Conservation (phyloP, 192 early-diverging fungal genomes). For the Entomortierella beljakovae region DNA sequence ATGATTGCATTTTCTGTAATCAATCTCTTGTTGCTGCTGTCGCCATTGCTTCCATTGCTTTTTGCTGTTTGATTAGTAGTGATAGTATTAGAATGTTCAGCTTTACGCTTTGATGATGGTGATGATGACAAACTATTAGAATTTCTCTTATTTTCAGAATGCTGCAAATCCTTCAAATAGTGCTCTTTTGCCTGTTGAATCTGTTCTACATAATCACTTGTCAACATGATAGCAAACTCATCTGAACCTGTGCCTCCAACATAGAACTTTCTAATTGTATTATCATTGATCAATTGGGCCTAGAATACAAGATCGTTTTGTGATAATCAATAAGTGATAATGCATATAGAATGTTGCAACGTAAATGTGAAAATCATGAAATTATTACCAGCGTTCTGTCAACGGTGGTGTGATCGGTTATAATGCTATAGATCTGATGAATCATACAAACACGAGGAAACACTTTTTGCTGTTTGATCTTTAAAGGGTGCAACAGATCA, state of each 20-base stretch:
- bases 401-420: constrained; percentile 54
- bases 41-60: no score
- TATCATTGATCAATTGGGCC: constrained; percentile 48
- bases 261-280: constrained; percentile 54
- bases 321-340: not conserved
- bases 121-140: not conserved
- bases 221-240: constrained; percentile 58
- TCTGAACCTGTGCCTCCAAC: constrained; percentile 57
- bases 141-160: not conserved
- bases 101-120: not conserved
- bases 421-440: constrained; percentile 60
- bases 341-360: not conserved
- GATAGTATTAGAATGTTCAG: not conserved
- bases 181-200: constrained; percentile 53
- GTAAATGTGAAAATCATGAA: no score
- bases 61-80: not conserved
- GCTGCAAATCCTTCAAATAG: constrained; percentile 30
- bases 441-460: constrained; percentile 55
- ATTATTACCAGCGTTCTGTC: constrained; percentile 58
- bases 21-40: no score
- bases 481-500: constrained; percentile 13
- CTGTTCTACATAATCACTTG: constrained; percentile 42
- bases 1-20: not conserved
- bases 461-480: constrained; percentile 27
- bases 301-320: constrained; percentile 3